Base-by-base conservation (phyloP, 805 yeast genomes). In the Metschnikowia proteae region DNA sequence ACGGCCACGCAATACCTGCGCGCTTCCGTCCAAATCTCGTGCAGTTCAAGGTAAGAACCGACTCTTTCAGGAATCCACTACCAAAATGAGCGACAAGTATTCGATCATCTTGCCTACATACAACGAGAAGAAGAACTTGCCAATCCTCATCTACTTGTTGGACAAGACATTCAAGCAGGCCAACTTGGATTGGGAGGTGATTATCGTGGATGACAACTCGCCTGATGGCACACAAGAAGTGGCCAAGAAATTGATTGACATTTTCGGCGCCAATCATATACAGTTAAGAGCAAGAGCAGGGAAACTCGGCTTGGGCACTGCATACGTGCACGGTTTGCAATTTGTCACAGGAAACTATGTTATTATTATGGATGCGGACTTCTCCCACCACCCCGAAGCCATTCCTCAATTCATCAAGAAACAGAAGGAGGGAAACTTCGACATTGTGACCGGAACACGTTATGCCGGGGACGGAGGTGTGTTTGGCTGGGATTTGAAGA, bases 401-500 rank as follows among this genome's bases (percentile, higher is more conserved):
- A 85, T 85, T 64, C 92, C 91, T 6, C 73, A 83, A 63, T 84
- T 85, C 64, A 84, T 86, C 60, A 76, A 75, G 46, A 80, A 81
- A 62, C 92, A 86, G 58, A 72, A 78, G 60, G 52, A 59, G 47
- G 70, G 60, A 38, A 61, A 80, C 60, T 80, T 61, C 56, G 85
- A 80, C 58, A 80, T 80, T 63, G 76, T 73, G 28, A 73, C 78
- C 17, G 78, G 78, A 27, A 86, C 92, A 6, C 77, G 92, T 60
- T 85, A 86, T 59, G 85, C 86, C 8, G 91, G 91, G 11, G 74
- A 85, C 57, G 92, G 92, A 30, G 92, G 92, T 43, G 92, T 85
- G 29, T 86, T 78, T 60, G 92, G 92, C 43, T 85, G 92, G 92
- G 90, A 86, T 61, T 76, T 85, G 65, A 84, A 85, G 75, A 74